phyloP scores from a whole-genome alignment of 306 rosid genomes.

The Lotus japonicus region DNA sequence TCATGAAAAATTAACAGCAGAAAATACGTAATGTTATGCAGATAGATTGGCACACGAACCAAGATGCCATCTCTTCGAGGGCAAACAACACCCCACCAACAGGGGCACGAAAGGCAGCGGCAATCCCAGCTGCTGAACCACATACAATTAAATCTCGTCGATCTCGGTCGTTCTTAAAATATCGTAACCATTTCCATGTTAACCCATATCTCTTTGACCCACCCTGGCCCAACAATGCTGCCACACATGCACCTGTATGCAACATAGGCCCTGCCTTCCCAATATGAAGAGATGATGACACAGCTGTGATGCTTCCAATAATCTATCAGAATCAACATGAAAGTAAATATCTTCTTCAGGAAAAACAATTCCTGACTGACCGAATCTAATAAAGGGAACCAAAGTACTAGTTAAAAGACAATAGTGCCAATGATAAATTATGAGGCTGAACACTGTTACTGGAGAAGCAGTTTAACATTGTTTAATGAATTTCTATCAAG shows the following conservation, averaged over 20 bases:
- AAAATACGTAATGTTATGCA: background rate
- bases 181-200: conserved; percentile 76
- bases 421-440: background rate
- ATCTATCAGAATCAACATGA: conserved; percentile 42
- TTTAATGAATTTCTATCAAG: background rate
- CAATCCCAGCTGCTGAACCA: conserved; percentile 96
- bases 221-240: conserved; percentile 78
- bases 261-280: conserved; percentile 99
- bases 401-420: background rate
- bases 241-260: conserved; percentile 93
- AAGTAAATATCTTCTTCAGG: conserved; percentile 20
- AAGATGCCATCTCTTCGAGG: conserved; percentile 92
- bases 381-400: background rate
- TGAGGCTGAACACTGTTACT: background rate
- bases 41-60: conserved; percentile 43
- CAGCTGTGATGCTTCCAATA: conserved; percentile 85
- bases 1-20: conserved; percentile 10
- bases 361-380: background rate
- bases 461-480: background rate
- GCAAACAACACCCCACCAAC: conserved; percentile 96
- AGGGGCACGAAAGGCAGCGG: conserved; percentile 91
- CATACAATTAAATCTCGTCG: conserved; percentile 76
- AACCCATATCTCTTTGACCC: conserved; percentile 66
- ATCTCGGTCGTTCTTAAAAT: conserved; percentile 84
- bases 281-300: conserved; percentile 70